Evolutionary conservation across 176 grass and related monocot genomes (phyloP).

Genomic region (Zea luxurians): DNA sequence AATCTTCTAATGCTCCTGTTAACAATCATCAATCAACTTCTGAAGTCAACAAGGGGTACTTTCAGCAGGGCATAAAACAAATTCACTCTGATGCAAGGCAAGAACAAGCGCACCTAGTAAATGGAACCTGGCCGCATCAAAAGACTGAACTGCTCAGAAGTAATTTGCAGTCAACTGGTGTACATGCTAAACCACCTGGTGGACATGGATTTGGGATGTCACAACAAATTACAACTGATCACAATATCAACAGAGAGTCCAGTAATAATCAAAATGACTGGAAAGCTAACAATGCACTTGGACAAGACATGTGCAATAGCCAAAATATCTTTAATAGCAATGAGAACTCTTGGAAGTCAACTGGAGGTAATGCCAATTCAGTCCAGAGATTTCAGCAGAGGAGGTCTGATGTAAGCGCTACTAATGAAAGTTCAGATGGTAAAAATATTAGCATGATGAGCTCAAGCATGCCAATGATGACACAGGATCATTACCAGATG

Average conservation of each 20-base stretch:
- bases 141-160: slow-evolving; percentile 56
- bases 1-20: slow-evolving; percentile 39
- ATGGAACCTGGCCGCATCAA: slow-evolving; percentile 56
- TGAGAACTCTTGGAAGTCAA: slow-evolving; percentile 50
- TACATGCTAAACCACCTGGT: slow-evolving; percentile 46
- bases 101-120: slow-evolving; percentile 52
- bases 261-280: slow-evolving; percentile 70
- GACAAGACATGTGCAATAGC: slow-evolving; percentile 49
- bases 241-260: slow-evolving; percentile 56
- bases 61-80: slow-evolving; percentile 55
- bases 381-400: slow-evolving; percentile 45
- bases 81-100: slow-evolving; percentile 56
- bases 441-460: slow-evolving; percentile 42
- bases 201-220: slow-evolving; percentile 66
- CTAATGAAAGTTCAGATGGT: slow-evolving; percentile 46
- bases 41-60: slow-evolving; percentile 53
- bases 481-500: slow-evolving; percentile 50
- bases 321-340: slow-evolving; percentile 51
- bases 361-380: slow-evolving; percentile 53
- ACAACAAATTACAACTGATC: slow-evolving; percentile 55
- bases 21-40: slow-evolving; percentile 48
- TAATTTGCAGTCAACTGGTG: slow-evolving; percentile 41
- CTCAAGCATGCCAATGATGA: slow-evolving; percentile 47
- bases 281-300: slow-evolving; percentile 49
- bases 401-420: slow-evolving; percentile 51